Conservation (phyloP, 345 rosid genomes). For the Boechera divaricarpa region DNA sequence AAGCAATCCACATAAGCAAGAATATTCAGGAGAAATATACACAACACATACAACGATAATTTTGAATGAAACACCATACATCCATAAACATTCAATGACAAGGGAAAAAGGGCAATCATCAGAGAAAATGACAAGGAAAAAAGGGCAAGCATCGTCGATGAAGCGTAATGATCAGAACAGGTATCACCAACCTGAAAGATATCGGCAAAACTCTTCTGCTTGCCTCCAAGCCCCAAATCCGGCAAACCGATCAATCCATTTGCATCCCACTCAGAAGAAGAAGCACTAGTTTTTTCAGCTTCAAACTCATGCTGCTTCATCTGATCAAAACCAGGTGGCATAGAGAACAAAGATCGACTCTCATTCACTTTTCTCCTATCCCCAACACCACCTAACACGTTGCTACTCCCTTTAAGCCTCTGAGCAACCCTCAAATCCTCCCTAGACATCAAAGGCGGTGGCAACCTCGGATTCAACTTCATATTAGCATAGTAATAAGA, state of each 20-base stretch:
- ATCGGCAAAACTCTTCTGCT: conserved; percentile 84
- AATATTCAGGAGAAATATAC: conserved; percentile 32
- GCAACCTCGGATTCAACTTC: conserved; percentile 88
- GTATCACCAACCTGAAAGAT: conserved; percentile 71
- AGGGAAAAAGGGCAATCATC: too few species aligned
- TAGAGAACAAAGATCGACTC: conserved; percentile 63
- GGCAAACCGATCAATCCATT: conserved; percentile 87
- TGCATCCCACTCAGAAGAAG: conserved; percentile 79
- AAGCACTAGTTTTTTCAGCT: conserved; percentile 41
- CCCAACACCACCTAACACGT: conserved; percentile 58
- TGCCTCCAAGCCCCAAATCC: conserved; percentile 65
- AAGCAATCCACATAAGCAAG: conserved; percentile 12
- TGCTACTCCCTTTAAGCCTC: conserved; percentile 57
- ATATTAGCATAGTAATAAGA: conserved; percentile 76
- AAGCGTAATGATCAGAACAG: neutral
- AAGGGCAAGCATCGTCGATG: too few species aligned
- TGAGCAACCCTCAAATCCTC: conserved; percentile 86
- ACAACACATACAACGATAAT: neutral
- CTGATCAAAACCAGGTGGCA: conserved; percentile 77
- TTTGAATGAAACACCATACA: too few species aligned
- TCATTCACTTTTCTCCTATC: conserved; percentile 62
- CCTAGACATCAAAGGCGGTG: conserved; percentile 83
- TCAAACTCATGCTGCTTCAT: conserved; percentile 46
- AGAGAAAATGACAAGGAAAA: too few species aligned
- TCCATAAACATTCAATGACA: too few species aligned